A percentile compares a stretch with the other conserved stretches of the same genome.
Evolutionary conservation across 2,329 filamentous ascomycete species (phyloP).

Genomic region (Pezicula radicicola): DNA sequence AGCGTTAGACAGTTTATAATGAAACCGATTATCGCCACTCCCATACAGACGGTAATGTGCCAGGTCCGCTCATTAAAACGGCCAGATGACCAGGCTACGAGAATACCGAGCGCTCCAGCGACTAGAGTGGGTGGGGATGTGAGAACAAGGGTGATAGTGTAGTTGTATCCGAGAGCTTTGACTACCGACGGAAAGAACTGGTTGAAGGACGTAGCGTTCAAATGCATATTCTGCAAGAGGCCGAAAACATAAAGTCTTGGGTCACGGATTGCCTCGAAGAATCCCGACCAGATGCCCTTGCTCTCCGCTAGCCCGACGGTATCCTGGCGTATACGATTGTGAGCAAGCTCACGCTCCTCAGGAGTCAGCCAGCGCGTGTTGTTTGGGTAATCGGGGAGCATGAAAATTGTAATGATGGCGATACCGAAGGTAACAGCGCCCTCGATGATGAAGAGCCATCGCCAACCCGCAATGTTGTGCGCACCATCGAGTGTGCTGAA

Average conservation of each 20-base stretch:
- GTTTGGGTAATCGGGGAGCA: constrained; percentile 48
- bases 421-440: constrained; percentile 10
- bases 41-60: constrained; percentile 32
- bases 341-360: constrained; percentile 12
- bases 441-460: constrained; percentile 40
- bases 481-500: constrained; percentile 31
- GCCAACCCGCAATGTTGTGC: constrained; percentile 35
- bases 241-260: constrained; percentile 35
- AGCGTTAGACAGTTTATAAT: constrained; percentile 29
- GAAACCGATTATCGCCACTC: constrained; percentile 27
- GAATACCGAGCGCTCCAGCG: constrained; percentile 34
- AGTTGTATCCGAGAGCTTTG: constrained; percentile 30
- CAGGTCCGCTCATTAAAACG: constrained; percentile 34
- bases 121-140: constrained; percentile 38
- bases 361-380: constrained; percentile 14
- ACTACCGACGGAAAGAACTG: constrained; percentile 21
- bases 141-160: constrained; percentile 38
- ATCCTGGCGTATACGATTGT: background rate
- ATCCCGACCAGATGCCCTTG: background rate
- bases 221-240: constrained; percentile 42
- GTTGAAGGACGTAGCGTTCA: constrained; percentile 39
- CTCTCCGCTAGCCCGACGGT: background rate
- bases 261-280: background rate
- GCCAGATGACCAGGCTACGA: constrained; percentile 36
- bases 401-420: constrained; percentile 14